Evolutionary conservation across 1,284 basidiomycete genomes (phyloP).

Genomic region (Rhodofomes roseus): DNA sequence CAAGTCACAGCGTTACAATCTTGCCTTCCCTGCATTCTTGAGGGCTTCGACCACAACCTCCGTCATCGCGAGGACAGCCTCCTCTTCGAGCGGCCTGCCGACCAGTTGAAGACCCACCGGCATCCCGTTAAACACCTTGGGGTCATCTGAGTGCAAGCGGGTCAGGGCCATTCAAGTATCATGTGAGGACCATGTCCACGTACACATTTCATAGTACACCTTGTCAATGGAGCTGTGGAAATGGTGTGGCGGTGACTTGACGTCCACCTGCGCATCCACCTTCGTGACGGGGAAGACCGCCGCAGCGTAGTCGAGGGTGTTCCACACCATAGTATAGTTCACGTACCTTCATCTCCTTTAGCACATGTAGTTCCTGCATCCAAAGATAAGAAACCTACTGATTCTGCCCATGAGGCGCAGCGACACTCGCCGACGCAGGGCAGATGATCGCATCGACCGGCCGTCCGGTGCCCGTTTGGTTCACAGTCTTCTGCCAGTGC

Average conservation of each 20-base stretch:
- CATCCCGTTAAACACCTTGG: slow-evolving; percentile 40
- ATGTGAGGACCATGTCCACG: slow-evolving; percentile 13
- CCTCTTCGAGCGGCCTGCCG: slow-evolving; percentile 47
- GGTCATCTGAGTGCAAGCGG: slow-evolving; percentile 34
- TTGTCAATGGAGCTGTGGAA: slow-evolving; percentile 38
- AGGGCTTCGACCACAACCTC: slow-evolving; percentile 35
- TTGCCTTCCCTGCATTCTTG: neutral
- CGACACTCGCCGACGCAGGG: slow-evolving; percentile 32
- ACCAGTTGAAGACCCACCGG: slow-evolving; percentile 50
- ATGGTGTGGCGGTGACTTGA: slow-evolving; percentile 23
- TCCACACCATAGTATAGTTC: slow-evolving; percentile 22
- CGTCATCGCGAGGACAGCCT: slow-evolving; percentile 43
- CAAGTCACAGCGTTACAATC: too few species aligned
- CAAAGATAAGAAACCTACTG: slow-evolving; percentile 21
- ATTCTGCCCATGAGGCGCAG: slow-evolving; percentile 35
- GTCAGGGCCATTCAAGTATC: neutral
- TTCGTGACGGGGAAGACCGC: slow-evolving; percentile 42
- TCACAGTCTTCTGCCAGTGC: slow-evolving; percentile 40
- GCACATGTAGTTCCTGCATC: neutral
- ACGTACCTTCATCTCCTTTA: slow-evolving; percentile 11
- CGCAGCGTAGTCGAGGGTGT: slow-evolving; percentile 39
- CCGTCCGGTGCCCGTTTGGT: slow-evolving; percentile 40
- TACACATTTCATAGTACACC: slow-evolving; percentile 41
- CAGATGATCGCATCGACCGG: slow-evolving; percentile 43
- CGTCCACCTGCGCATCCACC: slow-evolving; percentile 33